Conservation (phyloP, 257 asterid genomes). For the Solanum stenotomum region DNA sequence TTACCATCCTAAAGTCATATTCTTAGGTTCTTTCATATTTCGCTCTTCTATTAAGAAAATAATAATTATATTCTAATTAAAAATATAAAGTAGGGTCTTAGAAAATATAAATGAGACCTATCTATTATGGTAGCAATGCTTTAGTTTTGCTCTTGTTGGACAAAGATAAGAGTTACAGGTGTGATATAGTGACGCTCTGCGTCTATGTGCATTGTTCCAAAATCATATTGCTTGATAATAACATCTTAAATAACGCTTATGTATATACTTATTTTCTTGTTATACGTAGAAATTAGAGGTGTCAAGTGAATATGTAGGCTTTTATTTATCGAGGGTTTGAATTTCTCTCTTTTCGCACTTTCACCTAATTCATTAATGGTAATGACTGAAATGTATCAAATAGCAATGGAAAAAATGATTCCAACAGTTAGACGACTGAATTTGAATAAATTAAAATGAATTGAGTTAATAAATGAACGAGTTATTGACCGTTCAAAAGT, state of each 20-base stretch:
- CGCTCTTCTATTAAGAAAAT: neutral
- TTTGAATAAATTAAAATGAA: neutral
- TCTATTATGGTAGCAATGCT: neutral
- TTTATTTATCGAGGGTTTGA: too few relatives aligned
- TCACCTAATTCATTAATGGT: too few relatives aligned
- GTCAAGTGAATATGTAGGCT: neutral
- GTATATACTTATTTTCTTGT: neutral
- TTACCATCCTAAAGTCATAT: too few relatives aligned
- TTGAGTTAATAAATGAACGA: neutral
- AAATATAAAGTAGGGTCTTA: neutral
- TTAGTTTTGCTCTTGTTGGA: neutral
- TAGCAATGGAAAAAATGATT: too few relatives aligned
- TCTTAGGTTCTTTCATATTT: neutral
- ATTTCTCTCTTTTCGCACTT: too few relatives aligned
- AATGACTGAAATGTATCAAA: too few relatives aligned
- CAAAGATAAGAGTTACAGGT: neutral
- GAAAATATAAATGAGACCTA: neutral
- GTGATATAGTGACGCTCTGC: neutral
- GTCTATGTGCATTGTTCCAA: neutral
- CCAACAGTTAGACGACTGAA: neutral
- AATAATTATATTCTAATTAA: too few relatives aligned
- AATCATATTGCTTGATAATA: neutral
- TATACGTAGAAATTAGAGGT: neutral
- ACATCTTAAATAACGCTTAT: neutral
- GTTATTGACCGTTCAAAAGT: too few relatives aligned